Base-by-base conservation (phyloP, 139 green algal genomes). In the Auxenochlorella pyrenoidosa region DNA sequence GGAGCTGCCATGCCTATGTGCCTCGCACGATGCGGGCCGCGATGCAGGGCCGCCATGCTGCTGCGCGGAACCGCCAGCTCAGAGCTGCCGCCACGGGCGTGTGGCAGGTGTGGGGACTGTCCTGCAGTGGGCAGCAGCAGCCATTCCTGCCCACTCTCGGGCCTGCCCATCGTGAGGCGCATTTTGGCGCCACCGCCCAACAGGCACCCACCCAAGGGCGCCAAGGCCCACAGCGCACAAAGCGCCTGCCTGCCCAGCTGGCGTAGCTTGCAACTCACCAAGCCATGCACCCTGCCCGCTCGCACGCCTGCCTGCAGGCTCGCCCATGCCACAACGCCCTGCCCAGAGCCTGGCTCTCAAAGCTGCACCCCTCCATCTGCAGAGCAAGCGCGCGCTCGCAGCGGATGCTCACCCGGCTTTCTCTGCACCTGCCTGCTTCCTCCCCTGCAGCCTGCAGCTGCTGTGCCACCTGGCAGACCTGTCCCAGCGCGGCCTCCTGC, bases 401-500 rank as follows among this genome's bases (percentile, higher is more conserved):
- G n/a, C n/a, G n/a, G n/a, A n/a, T n/a, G n/a, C 32, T 3, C 30
- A 41, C 68, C 68, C 10, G n/a, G 1, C 68, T 28, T 41, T 6
- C n/a, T 44, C n/a, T 41, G 32, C n/a, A n/a, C n/a, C 4, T n/a
- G 2, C 10, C 12, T 32, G 32, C 36, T 13, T 8, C 8, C 1
- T 36, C 36, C 70, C 70, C 38, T 34, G 75, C 79, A 82, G 79
- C 59, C 81, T 90, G 43, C 51, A 90, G 72, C 36, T 90, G 38
- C 63, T 88, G 40, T 88, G 71, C 59, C 51, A 90, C 71, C 38
- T 84, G 70, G 87, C 87, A 5, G 71, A 87, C 40, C 40, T 78
- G 26, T 26, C 80, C 21, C 60, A 30, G 40, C 63, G 40, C 4
- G 80, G 80, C 40, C 15, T 85, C 41, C 41, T 60, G 28, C 63